Evolutionary conservation across 2,329 filamentous ascomycete species (phyloP).

Genomic region (Claviceps paspali): DNA sequence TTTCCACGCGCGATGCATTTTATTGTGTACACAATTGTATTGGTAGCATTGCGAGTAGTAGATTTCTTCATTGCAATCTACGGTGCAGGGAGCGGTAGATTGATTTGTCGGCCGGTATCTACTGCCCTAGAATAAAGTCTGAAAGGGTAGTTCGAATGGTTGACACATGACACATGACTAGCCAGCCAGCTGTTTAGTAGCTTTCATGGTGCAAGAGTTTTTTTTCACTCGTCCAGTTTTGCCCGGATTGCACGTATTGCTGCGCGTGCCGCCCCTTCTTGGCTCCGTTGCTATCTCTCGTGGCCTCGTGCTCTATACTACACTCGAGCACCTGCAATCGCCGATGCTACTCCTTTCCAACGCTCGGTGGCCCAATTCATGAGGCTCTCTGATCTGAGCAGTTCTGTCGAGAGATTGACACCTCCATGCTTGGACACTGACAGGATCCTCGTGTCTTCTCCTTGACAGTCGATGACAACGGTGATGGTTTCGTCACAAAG

Average conservation of each 20-base stretch:
- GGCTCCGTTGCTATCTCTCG: slow-evolving; percentile 2
- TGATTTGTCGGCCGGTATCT: slow-evolving; percentile 62
- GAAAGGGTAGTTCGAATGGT: slow-evolving; percentile 76
- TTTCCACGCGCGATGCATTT: slow-evolving; percentile 15
- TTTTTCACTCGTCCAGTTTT: too few relatives aligned
- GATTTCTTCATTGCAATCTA: slow-evolving; percentile 14
- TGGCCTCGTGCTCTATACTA: slow-evolving; percentile 10
- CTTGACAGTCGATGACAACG: slow-evolving; percentile 54
- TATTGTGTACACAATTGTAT: slow-evolving; percentile 12
- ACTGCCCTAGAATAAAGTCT: slow-evolving; percentile 66
- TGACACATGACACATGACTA: too few relatives aligned
- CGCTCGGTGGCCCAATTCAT: slow-evolving; percentile 18
- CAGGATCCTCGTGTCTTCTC: slow-evolving; percentile 42
- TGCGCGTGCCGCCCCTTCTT: too few relatives aligned
- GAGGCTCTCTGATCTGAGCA: slow-evolving; percentile 49
- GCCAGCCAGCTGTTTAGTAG: slow-evolving; percentile 4
- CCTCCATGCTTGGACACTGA: slow-evolving; percentile 77
- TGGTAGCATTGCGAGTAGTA: slow-evolving; percentile 37
- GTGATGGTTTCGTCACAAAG: slow-evolving; percentile 74
- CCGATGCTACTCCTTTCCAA: slow-evolving; percentile 21
- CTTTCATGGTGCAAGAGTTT: neutral
- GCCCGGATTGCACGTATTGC: neutral
- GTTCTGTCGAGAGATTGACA: slow-evolving; percentile 46
- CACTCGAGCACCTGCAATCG: slow-evolving; percentile 12
- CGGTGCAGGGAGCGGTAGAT: slow-evolving; percentile 45